Evolutionary conservation across 1,284 basidiomycete species (phyloP), one percentile per base, ranked within the genome.

Genomic region (Ceratobasidium theobromae): DNA sequence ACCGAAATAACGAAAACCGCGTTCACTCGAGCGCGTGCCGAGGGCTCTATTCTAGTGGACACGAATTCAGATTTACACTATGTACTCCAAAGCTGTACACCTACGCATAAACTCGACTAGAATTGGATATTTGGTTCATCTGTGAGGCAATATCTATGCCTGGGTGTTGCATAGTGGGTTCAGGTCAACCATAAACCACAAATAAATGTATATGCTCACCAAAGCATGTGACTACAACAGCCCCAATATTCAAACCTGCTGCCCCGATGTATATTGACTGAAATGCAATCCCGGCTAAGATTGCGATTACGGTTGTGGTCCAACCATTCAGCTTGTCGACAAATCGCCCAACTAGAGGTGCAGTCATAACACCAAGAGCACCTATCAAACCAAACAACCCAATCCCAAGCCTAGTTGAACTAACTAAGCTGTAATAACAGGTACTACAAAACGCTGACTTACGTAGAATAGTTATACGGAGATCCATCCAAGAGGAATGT

Each of bases 321-420:
- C 87, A 91, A 0, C 85, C 85, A 0, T 86, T 78, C 21, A 89
- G 78, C 2, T 73, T 76, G 73, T 91, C 87, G 51, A 90, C 80
- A 8, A 84, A 69, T 32, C 79, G 79, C 0, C 89, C 89, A 21
- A 82, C 79, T 11, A 87, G 69, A 0, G 88, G 88, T 0, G 84
- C 84, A 46, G 81, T 75, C 4, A 83, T 75, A 4, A 88, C 87
- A n/a, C 86, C 87, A 9, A 84, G 76, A 73, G 88, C 82, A 4
- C 89, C 89, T 14, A 89, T 77, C 2, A 90, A 75, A 4, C 86
- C 88, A 73, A 90, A 88, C 6, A 90, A 78, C 1, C 88, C 88
- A 64, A 89, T 89, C 18, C 81, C 77, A 33, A 89, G 76, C 2
- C 87, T 84, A 46, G 69, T 71, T 72, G 74, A 77, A 51, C 68